Percentiles rank a stretch among this genome's conserved stretches.
phyloP scores from a whole-genome alignment of 106 monocot genomes.

The Hemerocallis citrina region DNA sequence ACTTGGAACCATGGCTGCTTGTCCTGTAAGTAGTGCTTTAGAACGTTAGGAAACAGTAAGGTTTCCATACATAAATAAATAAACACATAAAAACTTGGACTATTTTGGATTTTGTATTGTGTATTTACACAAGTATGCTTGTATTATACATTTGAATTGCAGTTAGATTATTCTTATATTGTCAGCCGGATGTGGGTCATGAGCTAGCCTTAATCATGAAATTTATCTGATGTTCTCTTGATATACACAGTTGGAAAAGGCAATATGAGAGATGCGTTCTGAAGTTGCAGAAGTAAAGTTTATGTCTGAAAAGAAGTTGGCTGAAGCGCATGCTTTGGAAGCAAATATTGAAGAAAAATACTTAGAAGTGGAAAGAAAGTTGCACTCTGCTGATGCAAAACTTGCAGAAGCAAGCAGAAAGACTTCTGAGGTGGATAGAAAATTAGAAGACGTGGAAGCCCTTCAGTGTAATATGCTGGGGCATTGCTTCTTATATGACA shows the following conservation, averaged over 20 bases:
- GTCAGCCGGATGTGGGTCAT: no score
- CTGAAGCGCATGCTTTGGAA: constrained; percentile 70
- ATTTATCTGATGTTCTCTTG: not conserved
- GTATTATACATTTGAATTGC: no score
- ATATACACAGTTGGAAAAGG: constrained; percentile 71
- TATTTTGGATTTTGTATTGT: no score
- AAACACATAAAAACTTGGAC: no score
- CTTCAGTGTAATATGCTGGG: constrained; percentile 70
- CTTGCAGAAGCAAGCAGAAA: constrained; percentile 90
- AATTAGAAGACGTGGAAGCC: constrained; percentile 58
- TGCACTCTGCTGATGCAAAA: constrained; percentile 73
- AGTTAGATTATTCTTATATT: no score
- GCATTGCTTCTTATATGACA: no score
- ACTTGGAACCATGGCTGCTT: no score
- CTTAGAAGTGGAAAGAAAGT: constrained; percentile 57
- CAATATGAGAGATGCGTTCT: constrained; percentile 63
- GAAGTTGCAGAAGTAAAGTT: constrained; percentile 72
- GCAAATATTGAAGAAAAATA: constrained; percentile 64
- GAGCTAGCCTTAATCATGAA: not conserved
- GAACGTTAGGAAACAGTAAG: no score
- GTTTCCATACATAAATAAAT: no score
- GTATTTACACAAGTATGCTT: no score
- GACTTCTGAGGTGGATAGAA: constrained; percentile 66
- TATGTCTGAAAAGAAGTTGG: constrained; percentile 66
- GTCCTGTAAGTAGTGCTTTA: no score